Evolutionary conservation across 2,329 filamentous ascomycete species (phyloP).

Genomic region (Hymenoscyphus salicellus): DNA sequence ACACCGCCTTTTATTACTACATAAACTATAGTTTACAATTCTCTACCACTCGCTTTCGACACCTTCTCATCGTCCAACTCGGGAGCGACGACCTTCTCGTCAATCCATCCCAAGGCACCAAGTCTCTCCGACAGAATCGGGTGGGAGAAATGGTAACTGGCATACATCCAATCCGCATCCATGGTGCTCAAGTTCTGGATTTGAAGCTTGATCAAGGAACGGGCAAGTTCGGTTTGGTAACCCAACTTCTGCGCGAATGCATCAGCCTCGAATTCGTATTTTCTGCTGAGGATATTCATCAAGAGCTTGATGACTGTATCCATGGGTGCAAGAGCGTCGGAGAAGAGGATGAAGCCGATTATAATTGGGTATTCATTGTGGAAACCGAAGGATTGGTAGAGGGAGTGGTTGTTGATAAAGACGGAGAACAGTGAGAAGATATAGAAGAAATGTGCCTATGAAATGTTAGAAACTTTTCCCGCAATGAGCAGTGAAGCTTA

Average conservation of each 20-base stretch:
- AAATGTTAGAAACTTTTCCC: slow-evolving; percentile 31
- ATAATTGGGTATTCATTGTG: slow-evolving; percentile 80
- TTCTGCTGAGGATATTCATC: slow-evolving; percentile 93
- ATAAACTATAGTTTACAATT: slow-evolving; percentile 54
- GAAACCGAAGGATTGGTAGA: slow-evolving; percentile 93
- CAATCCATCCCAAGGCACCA: slow-evolving; percentile 84
- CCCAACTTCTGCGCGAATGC: slow-evolving; percentile 82
- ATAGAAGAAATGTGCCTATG: slow-evolving; percentile 87
- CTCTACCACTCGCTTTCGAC: slow-evolving; percentile 67
- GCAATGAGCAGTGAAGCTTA: slow-evolving; percentile 38
- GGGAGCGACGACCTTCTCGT: slow-evolving; percentile 52
- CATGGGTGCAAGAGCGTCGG: slow-evolving; percentile 90
- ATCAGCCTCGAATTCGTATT: slow-evolving; percentile 95
- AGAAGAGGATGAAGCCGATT: slow-evolving; percentile 96
- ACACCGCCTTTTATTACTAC: slow-evolving; percentile 3
- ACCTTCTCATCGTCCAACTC: slow-evolving; percentile 48
- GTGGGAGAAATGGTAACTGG: slow-evolving; percentile 97
- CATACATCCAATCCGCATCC: slow-evolving; percentile 98
- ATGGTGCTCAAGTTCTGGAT: slow-evolving; percentile 97
- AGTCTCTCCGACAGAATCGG: slow-evolving; percentile 92
- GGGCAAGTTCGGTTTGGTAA: slow-evolving; percentile 77
- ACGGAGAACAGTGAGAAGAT: slow-evolving; percentile 95
- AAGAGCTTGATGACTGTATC: slow-evolving; percentile 91
- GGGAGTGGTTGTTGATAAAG: slow-evolving; percentile 90
- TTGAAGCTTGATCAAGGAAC: slow-evolving; percentile 92